Evolutionary conservation across 306 rosid genomes (phyloP).

Genomic region (Trifolium repens): DNA sequence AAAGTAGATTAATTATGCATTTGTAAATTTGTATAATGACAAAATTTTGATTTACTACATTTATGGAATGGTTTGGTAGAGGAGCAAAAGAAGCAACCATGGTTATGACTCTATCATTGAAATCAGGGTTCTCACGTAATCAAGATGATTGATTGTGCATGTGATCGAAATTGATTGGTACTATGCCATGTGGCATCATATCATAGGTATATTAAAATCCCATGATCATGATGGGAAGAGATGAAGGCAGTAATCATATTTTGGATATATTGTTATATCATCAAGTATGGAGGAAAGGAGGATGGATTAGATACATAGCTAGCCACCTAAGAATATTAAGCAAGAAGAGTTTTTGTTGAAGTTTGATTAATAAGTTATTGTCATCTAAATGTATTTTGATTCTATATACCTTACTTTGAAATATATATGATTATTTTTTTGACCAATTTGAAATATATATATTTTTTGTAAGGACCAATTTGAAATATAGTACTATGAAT

Average conservation of each 20-base stretch:
- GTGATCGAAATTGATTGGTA: background rate
- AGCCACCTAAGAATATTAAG: background rate
- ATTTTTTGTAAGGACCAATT: too few species aligned
- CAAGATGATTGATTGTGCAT: background rate
- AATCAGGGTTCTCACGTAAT: background rate
- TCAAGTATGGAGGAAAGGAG: background rate
- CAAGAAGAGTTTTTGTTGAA: background rate
- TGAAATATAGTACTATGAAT: too few species aligned
- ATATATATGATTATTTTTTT: too few species aligned
- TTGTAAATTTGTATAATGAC: background rate
- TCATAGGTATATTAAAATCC: background rate
- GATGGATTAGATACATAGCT: background rate
- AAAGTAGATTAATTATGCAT: background rate
- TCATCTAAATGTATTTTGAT: background rate
- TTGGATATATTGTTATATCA: background rate
- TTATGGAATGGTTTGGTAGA: conserved; percentile 3
- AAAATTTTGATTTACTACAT: background rate
- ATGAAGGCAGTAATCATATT: background rate
- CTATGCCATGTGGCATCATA: background rate
- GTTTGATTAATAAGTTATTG: background rate
- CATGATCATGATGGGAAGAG: background rate
- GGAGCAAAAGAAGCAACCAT: conserved; percentile 20
- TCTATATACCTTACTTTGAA: too few species aligned
- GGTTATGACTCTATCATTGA: background rate
- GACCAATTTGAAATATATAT: too few species aligned